Percentiles rank a stretch among this genome's conserved stretches.
Evolutionary conservation across 2,329 filamentous ascomycete genomes (phyloP).

Genomic region (Volutella citrinella): DNA sequence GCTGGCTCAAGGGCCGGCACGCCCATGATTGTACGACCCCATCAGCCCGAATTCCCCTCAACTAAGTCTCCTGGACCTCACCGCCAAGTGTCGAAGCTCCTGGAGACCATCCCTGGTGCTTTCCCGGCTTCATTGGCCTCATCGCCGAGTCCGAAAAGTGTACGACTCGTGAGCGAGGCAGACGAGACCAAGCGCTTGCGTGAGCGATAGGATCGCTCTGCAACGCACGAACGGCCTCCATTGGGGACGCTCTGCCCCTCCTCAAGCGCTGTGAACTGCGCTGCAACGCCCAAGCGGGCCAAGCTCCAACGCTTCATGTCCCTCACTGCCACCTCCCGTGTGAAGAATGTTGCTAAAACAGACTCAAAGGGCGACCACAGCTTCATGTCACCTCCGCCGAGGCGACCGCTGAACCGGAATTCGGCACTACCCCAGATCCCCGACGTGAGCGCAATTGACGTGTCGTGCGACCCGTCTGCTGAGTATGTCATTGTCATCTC

Average conservation of each 20-base stretch:
- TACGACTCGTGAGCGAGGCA: slow-evolving; percentile 40
- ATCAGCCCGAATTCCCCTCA: slow-evolving; percentile 33
- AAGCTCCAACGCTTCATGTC: slow-evolving; percentile 35
- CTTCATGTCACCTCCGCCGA: slow-evolving; percentile 47
- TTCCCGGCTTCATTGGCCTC: slow-evolving; percentile 24
- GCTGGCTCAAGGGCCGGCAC: slow-evolving; percentile 65
- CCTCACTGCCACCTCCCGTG: slow-evolving; percentile 42
- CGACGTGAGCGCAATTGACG: slow-evolving; percentile 66
- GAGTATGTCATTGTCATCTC: slow-evolving; percentile 89
- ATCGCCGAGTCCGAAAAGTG: slow-evolving; percentile 40
- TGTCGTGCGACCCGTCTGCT: slow-evolving; percentile 57
- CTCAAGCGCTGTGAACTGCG: slow-evolving; percentile 26
- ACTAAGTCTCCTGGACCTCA: slow-evolving; percentile 23
- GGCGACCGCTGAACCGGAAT: slow-evolving; percentile 63
- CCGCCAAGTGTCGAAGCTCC: slow-evolving; percentile 13
- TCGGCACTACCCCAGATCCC: slow-evolving; percentile 72
- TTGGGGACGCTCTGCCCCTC: slow-evolving; percentile 13
- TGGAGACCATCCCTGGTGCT: slow-evolving; percentile 24
- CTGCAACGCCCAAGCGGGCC: slow-evolving; percentile 33
- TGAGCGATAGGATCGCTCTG: slow-evolving; percentile 29
- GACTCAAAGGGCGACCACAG: slow-evolving; percentile 49
- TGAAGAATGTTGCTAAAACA: slow-evolving; percentile 48
- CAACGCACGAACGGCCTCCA: slow-evolving; percentile 14
- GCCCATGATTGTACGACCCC: slow-evolving; percentile 61
- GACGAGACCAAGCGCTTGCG: slow-evolving; percentile 21